Evolutionary conservation across 352 stramenopile species (phyloP), one percentile per base, ranked within the genome.

Genomic region (Phytophthora colocasiae): DNA sequence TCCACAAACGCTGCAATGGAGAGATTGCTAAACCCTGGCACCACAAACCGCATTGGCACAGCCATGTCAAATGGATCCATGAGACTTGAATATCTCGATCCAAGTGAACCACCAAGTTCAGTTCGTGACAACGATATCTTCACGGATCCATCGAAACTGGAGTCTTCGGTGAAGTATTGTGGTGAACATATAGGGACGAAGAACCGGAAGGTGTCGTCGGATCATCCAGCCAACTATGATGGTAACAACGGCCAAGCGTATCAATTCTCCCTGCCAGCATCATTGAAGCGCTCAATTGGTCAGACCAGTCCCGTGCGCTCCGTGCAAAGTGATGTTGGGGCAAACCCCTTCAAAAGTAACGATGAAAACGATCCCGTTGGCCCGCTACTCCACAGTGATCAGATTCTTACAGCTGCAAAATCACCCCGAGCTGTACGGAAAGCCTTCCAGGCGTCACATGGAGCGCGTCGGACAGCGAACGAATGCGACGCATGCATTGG

Each of bases 401-500:
- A 67, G 26, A 19, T 47, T 14, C 40, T 48, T 15, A 45, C 47
- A n/a, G 57, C 50, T 44, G 44, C 52, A 10, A 57, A 46, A 19
- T 75, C 62, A 31, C 63, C 62, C 49, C 44, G 55, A 32, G 34
- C 44, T 26, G 57, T 50, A 24, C 66, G 43, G 7, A 64, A 69
- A 46, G 29, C 43, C n/a, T 66, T 73, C 40, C 66, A 75, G 31
- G 46, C 46, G 15, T 72, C 71, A 56, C 40, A 56, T 54, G 55
- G 66, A 38, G 46, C 60, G 15, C 70, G 66, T 58, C 66, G 66
- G 55, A 76, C 50, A 4, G 60, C 77, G 0, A 78, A 86, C 46
- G 71, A 73, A 29, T 93, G 85, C 15, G 77, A 93, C 52, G 85
- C 85, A n/a, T 93, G 85, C 61, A 88, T 92, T 19, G 73, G 78